Base-by-base conservation (phyloP, 129 eudicot species). In the Glebionis coronaria region DNA sequence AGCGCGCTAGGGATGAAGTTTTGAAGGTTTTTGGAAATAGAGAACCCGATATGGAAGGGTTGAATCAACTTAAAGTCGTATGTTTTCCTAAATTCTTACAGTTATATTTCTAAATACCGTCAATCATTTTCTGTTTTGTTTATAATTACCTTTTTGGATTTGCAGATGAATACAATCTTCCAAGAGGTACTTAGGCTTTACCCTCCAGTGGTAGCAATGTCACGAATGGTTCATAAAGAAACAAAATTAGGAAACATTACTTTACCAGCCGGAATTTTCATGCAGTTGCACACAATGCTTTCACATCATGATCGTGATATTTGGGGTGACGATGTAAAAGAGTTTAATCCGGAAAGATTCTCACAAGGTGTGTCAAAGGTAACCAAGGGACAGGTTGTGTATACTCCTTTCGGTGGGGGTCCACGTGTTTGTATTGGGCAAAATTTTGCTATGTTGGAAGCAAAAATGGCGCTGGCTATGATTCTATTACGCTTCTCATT, bases 311-410 rank as follows among this genome's bases (percentile, higher is more conserved):
- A 69, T 27, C 65, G 42, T 13, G 1, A 9, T 10, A 23, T 56
- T 44, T 69, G 74, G 80, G 80, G 80, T 9, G 66, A 69, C 4
- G 51, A 61, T 54, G 80, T 20, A 52, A 76, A 76, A 64, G 45
- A 59, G 64, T 59, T 59, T 31, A 59, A 59, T 6, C 64, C 64
- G 8, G 64, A 59, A n/a, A 59, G 64, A n/a, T 59, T 59, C 64
- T 59, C 64, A 45, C 54, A 27, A 46, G 54, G 56, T 45, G 55
- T 21, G 11, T 45, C 42, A 47, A 44, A 44, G 12, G 64, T 59
- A 59, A 59, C 45, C 20, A 59, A 59, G 21, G 64, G 64, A n/a
- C 64, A 59, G 15, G 23, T 18, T 10, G 46, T 59, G 46, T 59
- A 59, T 28, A 8, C 12, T 19, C 64, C 64, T 23, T 59, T 59